phyloP scores from a whole-genome alignment of 1,284 basidiomycete species.

The Ceratobasidium sp. region DNA sequence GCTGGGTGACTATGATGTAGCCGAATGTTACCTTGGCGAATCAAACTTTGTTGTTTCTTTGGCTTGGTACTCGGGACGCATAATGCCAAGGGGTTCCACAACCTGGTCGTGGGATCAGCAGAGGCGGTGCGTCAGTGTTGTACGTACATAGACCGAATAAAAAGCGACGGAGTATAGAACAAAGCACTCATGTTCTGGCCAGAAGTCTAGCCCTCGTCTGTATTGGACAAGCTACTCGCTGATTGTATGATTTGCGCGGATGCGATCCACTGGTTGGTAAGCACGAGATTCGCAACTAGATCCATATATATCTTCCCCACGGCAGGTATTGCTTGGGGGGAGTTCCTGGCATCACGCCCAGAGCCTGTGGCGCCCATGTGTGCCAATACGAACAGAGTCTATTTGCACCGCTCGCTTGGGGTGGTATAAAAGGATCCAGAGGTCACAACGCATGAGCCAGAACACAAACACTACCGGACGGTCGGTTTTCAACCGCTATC shows the following conservation, averaged over 20 bases:
- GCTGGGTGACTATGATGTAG: no score
- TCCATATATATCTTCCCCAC: no score
- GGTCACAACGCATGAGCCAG: neutral
- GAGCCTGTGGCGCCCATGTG: neutral
- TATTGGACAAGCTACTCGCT: neutral
- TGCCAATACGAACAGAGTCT: neutral
- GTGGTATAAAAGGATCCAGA: neutral
- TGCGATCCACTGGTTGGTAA: neutral
- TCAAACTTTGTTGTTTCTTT: no score
- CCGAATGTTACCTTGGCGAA: neutral
- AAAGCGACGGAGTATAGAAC: no score
- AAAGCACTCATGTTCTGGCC: no score
- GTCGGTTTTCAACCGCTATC: neutral
- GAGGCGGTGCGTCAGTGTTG: no score
- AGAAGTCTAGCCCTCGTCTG: neutral
- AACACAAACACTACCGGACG: neutral
- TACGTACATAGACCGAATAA: no score
- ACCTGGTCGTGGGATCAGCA: no score
- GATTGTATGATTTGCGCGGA: neutral
- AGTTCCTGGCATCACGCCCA: neutral
- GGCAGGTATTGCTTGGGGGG: no score
- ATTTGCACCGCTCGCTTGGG: neutral
- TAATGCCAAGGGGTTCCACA: no score
- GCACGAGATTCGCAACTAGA: neutral
- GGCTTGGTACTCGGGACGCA: no score